Evolutionary conservation across 2,329 filamentous ascomycete genomes (phyloP), one percentile per base, ranked within the genome.

Genomic region (Talaromyces sp.): DNA sequence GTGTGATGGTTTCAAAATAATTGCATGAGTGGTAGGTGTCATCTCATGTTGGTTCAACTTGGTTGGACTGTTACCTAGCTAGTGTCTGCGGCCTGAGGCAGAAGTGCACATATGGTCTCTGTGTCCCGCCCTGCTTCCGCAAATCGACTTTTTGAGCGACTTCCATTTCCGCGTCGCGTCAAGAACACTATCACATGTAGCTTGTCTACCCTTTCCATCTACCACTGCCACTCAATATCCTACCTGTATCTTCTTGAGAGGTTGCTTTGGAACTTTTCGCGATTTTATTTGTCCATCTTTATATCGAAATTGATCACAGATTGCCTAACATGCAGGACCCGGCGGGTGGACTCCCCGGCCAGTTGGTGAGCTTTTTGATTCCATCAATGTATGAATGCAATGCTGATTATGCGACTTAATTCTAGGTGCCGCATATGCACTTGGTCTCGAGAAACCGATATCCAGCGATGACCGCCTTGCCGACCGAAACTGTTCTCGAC

Each of bases 371-470:
- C 67, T 33, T 56, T 55, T 53, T 48, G 54, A 57, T 53, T 19
- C 13, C 22, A 25, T 50, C 40, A 36, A 48, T 17, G 13, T n/a
- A 43, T 25, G 15, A 28, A 53, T 33, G 3, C 33, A 41, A 13
- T 35, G 31, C 35, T 60, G 35, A 33, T 15, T 46, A 35, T 58
- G 2, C 25, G 37, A 39, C 7, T 13, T 13, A 17, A 19, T 35
- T 60, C 17, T 69, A 94, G 89, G 84, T 95, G 69, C 87, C 86
- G 55, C 93, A 97, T 77, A 85, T 97, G 66, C 93, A 97, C 73
- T 84, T 97, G 62, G 80, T 97, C 63, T 97, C 91, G 51, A 87
- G 86, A 40, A 89, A 88, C 71, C 84, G 88, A 67, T 97, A 92
- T 73, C 89, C 93, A 2, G 76, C 84, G 60, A 84, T 89, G 68